A percentile compares a stretch with the other conserved stretches of the same genome.
Conservation (phyloP, 2,329 filamentous ascomycete genomes). For the Botrytis elliptica region DNA sequence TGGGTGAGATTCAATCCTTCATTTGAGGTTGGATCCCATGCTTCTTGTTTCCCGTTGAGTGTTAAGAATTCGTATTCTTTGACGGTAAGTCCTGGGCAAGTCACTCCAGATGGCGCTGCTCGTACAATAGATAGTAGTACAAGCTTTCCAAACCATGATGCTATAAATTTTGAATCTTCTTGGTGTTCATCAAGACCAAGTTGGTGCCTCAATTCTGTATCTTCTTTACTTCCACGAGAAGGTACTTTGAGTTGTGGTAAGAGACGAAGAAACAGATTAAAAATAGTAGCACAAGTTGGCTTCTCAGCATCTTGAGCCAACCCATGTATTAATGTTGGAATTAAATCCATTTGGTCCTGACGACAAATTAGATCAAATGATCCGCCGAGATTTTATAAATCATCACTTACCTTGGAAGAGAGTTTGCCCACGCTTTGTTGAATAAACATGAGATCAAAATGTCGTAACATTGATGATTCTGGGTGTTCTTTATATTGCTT, state of each 20-base stretch:
- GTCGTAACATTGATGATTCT: constrained; percentile 71
- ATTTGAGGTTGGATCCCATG: constrained; percentile 60
- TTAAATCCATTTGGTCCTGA: constrained; percentile 65
- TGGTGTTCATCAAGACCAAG: constrained; percentile 62
- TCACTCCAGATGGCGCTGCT: constrained; percentile 37
- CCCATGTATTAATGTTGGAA: constrained; percentile 68
- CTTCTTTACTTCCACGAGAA: constrained; percentile 74
- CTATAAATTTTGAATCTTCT: constrained; percentile 71
- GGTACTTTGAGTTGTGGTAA: constrained; percentile 72
- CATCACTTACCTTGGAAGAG: constrained; percentile 46
- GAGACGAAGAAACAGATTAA: constrained; percentile 78
- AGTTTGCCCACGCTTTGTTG: constrained; percentile 74
- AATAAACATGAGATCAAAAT: constrained; percentile 86
- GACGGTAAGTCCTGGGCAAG: constrained; percentile 57
- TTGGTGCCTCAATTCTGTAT: constrained; percentile 62
- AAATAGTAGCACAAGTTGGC: constrained; percentile 61
- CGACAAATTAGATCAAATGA: background rate
- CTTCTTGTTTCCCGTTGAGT: constrained; percentile 63
- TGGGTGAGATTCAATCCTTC: constrained; percentile 66
- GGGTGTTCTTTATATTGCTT: constrained; percentile 82
- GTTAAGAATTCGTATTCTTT: constrained; percentile 69
- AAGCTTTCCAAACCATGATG: constrained; percentile 73
- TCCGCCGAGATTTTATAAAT: background rate
- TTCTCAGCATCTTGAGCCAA: constrained; percentile 60
- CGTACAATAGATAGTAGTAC: constrained; percentile 62